These are phyloP conservation scores for Annulohypoxylon bovei DNA, from an alignment of 495 filamentous ascomycete species.

Conservation along the genomic window DNA sequence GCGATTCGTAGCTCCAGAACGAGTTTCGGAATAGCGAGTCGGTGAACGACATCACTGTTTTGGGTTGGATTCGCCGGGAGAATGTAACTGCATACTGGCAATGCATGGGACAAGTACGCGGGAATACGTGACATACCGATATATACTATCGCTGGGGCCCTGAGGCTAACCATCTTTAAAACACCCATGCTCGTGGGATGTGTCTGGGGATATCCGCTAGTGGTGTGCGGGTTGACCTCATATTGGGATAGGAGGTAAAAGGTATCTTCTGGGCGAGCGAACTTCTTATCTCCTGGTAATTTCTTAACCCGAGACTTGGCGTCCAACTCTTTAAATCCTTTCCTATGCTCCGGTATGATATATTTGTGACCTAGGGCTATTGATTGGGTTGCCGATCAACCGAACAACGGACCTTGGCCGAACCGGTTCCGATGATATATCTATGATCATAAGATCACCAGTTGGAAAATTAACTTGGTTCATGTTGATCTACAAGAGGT, in stretches of 20 bases:
- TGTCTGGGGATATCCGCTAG: conserved; percentile 36
- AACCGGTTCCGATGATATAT: conserved; percentile 25
- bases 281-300: not conserved
- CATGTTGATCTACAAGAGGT: not conserved
- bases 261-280: not conserved
- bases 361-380: not conserved
- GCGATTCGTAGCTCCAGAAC: conserved; percentile 36
- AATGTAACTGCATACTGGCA: not conserved
- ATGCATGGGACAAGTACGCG: not conserved
- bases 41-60: conserved; percentile 27
- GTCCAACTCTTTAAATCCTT: not conserved
- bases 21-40: conserved; percentile 35
- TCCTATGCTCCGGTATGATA: not conserved
- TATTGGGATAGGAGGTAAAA: not conserved
- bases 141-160: conserved; percentile 9
- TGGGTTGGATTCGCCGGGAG: not conserved
- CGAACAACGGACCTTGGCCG: conserved; percentile 6
- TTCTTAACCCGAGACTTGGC: not conserved
- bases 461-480: not conserved
- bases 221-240: conserved; percentile 15
- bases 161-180: not conserved
- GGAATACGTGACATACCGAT: not conserved
- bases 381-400: not conserved
- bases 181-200: conserved; percentile 7
- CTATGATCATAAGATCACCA: conserved; percentile 7